phyloP scores from a whole-genome alignment of 1,284 basidiomycete species.

The Phenoliferia sp. region DNA sequence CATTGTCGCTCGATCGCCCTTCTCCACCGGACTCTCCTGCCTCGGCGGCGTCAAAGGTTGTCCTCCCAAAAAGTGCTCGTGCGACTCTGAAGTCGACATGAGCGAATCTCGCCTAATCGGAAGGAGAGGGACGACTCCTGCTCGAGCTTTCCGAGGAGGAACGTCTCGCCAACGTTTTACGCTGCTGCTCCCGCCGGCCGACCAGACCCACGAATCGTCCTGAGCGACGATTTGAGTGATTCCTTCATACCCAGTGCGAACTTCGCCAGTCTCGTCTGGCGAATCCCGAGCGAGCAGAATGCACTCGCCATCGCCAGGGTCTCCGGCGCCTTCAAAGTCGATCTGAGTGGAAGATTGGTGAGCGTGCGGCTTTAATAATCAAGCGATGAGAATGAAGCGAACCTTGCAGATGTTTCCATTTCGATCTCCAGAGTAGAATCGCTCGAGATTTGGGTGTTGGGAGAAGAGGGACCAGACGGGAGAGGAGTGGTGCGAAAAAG shows the following conservation, averaged over 20 bases:
- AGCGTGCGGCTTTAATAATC: not conserved
- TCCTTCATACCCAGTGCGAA: conserved; percentile 46
- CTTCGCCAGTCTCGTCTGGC: conserved; percentile 43
- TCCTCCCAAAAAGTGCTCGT: too few species aligned
- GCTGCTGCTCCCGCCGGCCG: conserved; percentile 74
- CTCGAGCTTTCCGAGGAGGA: conserved; percentile 18
- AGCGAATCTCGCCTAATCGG: not conserved
- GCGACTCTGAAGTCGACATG: not conserved
- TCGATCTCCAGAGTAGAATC: conserved; percentile 94
- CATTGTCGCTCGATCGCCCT: conserved; percentile 10
- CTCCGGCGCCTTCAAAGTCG: conserved; percentile 74
- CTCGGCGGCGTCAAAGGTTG: conserved; percentile 13
- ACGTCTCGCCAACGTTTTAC: conserved; percentile 74
- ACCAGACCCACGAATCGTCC: conserved; percentile 86
- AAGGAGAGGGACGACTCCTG: not conserved
- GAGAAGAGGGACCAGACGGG: conserved; percentile 93
- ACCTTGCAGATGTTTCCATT: conserved; percentile 75
- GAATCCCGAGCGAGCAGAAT: conserved; percentile 70
- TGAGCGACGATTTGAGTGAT: conserved; percentile 78
- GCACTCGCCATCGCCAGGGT: conserved; percentile 78
- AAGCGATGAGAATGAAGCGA: not conserved
- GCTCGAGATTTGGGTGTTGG: conserved; percentile 76
- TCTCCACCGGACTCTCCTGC: conserved; percentile 2
- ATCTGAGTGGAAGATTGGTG: conserved; percentile 44
- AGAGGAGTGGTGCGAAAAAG: conserved; percentile 83